phyloP scores from a whole-genome alignment of 2,329 filamentous ascomycete species.

The Colletotrichum lupini region DNA sequence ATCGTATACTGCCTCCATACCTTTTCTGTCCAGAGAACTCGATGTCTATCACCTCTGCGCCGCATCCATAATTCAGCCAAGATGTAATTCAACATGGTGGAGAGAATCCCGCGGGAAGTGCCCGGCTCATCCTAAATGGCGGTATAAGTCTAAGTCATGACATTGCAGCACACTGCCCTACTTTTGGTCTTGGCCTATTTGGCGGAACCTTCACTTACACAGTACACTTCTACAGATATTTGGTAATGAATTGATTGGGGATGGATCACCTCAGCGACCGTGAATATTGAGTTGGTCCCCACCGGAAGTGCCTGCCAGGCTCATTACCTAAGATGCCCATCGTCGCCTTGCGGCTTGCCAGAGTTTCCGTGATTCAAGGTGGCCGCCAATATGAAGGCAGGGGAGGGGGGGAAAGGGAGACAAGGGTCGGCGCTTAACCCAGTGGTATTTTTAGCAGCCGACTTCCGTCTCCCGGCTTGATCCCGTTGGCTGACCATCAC shows the following conservation, averaged over 20 bases:
- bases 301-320: background rate
- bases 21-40: background rate
- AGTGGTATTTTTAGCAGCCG: conserved; percentile 30
- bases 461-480: conserved; percentile 13
- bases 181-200: background rate
- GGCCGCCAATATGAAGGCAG: background rate
- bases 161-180: background rate
- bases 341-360: background rate
- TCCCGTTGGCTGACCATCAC: conserved; percentile 18
- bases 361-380: background rate
- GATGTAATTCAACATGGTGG: background rate
- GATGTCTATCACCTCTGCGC: background rate
- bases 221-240: background rate
- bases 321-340: background rate
- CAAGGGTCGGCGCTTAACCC: conserved; percentile 32
- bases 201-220: background rate
- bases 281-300: conserved; percentile 17
- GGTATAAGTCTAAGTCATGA: background rate
- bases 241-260: background rate
- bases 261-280: background rate
- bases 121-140: background rate
- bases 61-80: background rate
- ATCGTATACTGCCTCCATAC: background rate
- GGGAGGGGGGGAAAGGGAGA: background rate
- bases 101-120: background rate